These are phyloP conservation scores for Aschersonia sp. DNA, from an alignment of 2,329 filamentous ascomycete species.

Conservation along the genomic window DNA sequence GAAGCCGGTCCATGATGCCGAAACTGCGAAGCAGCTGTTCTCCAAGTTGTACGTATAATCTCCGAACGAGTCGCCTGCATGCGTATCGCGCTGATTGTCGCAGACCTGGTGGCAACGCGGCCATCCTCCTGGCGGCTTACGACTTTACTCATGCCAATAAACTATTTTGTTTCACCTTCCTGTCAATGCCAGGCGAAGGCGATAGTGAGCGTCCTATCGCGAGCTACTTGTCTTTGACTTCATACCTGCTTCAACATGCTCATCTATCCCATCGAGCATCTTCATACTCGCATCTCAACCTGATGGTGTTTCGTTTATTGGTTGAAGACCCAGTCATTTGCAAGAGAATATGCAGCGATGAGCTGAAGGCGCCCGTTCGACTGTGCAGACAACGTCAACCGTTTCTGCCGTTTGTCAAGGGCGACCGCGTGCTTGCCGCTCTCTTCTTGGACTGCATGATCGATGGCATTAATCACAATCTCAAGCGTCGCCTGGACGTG, in stretches of 20 bases:
- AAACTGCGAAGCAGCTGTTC: slow-evolving; percentile 74
- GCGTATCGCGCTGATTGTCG: not conserved
- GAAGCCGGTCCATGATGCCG: slow-evolving; percentile 48
- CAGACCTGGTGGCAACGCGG: slow-evolving; percentile 67
- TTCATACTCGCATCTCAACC: slow-evolving; percentile 70
- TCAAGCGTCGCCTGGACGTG: slow-evolving; percentile 72
- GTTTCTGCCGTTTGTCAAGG: slow-evolving; percentile 60
- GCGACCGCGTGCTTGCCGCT: slow-evolving; percentile 60
- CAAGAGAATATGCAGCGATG: slow-evolving; percentile 72
- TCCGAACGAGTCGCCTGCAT: too few relatives aligned
- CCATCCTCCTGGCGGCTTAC: slow-evolving; percentile 73
- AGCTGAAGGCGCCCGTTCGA: slow-evolving; percentile 59
- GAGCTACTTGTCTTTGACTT: slow-evolving; percentile 74
- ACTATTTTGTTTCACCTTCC: slow-evolving; percentile 76
- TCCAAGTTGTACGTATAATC: slow-evolving; percentile 44
- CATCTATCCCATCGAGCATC: slow-evolving; percentile 67
- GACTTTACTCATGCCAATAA: slow-evolving; percentile 94
- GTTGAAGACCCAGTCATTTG: slow-evolving; percentile 73
- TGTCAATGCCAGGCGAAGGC: slow-evolving; percentile 49
- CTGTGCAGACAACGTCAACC: slow-evolving; percentile 84
- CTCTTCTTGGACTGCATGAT: slow-evolving; percentile 76
- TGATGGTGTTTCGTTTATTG: slow-evolving; percentile 74
- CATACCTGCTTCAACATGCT: slow-evolving; percentile 87
- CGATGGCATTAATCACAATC: slow-evolving; percentile 87
- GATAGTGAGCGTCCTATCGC: slow-evolving; percentile 61